Base-by-base conservation (phyloP, 495 filamentous ascomycete species). In the Aspergillus baeticus region DNA sequence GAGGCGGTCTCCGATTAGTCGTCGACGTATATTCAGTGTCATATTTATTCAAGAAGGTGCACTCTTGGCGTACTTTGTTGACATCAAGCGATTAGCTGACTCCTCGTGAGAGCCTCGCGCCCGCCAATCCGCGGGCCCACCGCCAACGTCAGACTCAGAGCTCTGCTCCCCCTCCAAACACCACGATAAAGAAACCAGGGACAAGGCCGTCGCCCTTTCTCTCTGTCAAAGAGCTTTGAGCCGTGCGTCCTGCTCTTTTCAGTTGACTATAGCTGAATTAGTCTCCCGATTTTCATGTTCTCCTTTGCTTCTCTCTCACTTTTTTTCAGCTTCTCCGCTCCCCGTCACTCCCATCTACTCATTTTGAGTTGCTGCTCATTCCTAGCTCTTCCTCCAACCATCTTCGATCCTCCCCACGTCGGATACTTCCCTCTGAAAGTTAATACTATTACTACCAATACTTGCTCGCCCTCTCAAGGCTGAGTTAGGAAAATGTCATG, bases 401-500 rank as follows among this genome's bases (percentile, higher is more conserved):
- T 26, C 22, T 23, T 33, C 14, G 15, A 6, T 22, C 29, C 22
- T 21, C 4, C 22, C 38, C 31, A 38, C 6, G 26, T 34, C 8
- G 13, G 15, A 6, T 43, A 15, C 36, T 35, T 17, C 21, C 15
- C 5, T 31, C n/a, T 18, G 14, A n/a, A 20, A 17, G 6, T 37
- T 15, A 36, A 37, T 15, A 23, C 23, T 13, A 1, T 20, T n/a
- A 31, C 37, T 20, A 5, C 36, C 1, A 33, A 38, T 35, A 49
- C 44, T 45, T 46, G 22, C 47, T 46, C 38, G 37, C 35, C 20
- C 33, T 22, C 18, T 17, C 21, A 47, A 41, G 36, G 49, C 50
- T 52, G 42, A 55, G 50, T 60, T 55, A 51, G 45, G 49, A 64
- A 76, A 76, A 78, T 78, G 75, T 69, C 65, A 77, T 78, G 75